Evolutionary conservation across 306 rosid species (phyloP).

Genomic region (Sphenostylis stenocarpa): DNA sequence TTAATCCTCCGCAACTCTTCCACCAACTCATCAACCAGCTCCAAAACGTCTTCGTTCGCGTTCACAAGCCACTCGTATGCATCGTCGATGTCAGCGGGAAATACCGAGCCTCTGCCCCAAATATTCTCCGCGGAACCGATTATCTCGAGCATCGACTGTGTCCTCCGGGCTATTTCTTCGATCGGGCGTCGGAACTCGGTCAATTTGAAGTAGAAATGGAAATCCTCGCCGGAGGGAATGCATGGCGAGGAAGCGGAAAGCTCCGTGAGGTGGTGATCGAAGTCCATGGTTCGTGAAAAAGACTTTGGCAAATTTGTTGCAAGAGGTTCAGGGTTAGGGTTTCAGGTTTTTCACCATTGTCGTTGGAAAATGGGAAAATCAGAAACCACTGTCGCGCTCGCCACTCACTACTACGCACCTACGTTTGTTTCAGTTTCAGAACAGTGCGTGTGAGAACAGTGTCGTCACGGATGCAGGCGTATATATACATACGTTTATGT

Average conservation of each 20-base stretch:
- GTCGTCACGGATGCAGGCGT: not conserved
- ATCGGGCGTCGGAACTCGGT: constrained; percentile 61
- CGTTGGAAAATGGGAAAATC: not conserved
- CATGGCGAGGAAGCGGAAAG: constrained; percentile 57
- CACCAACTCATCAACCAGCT: constrained; percentile 57
- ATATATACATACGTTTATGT: not conserved
- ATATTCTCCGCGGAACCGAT: constrained; percentile 51
- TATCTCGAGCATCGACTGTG: constrained; percentile 60
- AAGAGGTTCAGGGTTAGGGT: constrained; percentile 44
- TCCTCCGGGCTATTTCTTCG: constrained; percentile 45
- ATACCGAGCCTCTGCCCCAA: constrained; percentile 59
- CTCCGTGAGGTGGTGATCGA: constrained; percentile 39
- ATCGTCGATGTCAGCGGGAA: constrained; percentile 72
- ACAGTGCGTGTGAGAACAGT: not conserved
- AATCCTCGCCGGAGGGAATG: constrained; percentile 65
- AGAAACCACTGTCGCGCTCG: not conserved
- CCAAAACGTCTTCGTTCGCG: constrained; percentile 70
- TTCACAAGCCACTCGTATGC: constrained; percentile 84
- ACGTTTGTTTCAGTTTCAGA: not conserved
- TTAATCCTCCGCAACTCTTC: constrained; percentile 56
- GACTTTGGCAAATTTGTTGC: not conserved
- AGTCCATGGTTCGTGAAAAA: constrained; percentile 36
- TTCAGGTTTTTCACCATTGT: constrained; percentile 24
- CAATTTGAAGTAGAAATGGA: constrained; percentile 67
- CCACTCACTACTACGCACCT: not conserved